Base-by-base conservation (phyloP, 805 yeast species). In the Spathaspora passalidarum region DNA sequence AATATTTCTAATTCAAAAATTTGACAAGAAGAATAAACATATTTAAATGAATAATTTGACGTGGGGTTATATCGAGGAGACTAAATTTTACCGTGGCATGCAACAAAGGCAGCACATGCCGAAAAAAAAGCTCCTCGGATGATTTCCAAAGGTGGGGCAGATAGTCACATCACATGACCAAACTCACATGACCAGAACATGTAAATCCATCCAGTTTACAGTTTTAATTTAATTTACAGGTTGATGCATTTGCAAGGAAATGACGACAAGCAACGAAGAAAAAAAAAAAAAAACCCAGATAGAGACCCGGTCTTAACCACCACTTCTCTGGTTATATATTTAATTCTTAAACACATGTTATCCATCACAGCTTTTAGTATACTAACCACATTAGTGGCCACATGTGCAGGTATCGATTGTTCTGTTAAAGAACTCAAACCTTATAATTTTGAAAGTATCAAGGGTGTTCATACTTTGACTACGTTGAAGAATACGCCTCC, bases 401-500 rank as follows among this genome's bases (percentile, higher is more conserved):
- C 41, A 4, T 44, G 29, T 7, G 8, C 26, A 10, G 51, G 50
- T 25, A 49, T 69, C 25, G 73, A 66, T 49, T 72, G 77, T 50
- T 54, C 61, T 2, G 66, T 53, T 13, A 50, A 55, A n/a, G 73
- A 66, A 41, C 62, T 79, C 32, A 47, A 52, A 3, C 54, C 55
- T 1, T 74, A 69, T 57, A 70, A 79, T 44, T 67, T 84, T 46
- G 66, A 68, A 16, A 49, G 66, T 14, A 66, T 84, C 41, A 72
- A 73, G 42, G 86, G 85, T 3, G 59, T 78, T 4, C 78, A 79
- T 52, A 44, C 65, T 1, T 65, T 70, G n/a, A 57, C 72, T 5
- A 32, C 56, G 4, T 53, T 70, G 14, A 66, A 63, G 25, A 76
- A 75, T 38, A 88, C 97, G 9, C 98, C 98, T 14, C 98, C 99